A percentile compares a stretch with the other conserved stretches of the same genome.
Evolutionary conservation across 1,284 basidiomycete genomes (phyloP).

Genomic region (Microstroma glucosiphilum): DNA sequence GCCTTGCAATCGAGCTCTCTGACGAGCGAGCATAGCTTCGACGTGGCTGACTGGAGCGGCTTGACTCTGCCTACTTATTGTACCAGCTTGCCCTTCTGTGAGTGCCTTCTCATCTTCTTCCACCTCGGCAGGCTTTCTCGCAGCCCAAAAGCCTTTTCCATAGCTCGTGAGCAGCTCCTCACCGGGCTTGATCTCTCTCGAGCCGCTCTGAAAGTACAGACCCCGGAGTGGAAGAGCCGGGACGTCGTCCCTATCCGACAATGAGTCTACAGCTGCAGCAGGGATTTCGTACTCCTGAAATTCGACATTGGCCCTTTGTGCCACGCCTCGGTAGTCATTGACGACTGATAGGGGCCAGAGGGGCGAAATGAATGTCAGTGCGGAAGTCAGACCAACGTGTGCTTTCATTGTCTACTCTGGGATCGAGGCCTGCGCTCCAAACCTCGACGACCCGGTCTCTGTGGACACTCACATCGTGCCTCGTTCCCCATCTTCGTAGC

Average conservation of each 20-base stretch:
- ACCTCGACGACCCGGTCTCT: no score
- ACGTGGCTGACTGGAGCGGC: not conserved
- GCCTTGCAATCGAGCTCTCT: not conserved
- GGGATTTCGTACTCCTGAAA: constrained; percentile 24
- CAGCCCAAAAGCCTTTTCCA: constrained; percentile 80
- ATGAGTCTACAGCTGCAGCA: not conserved
- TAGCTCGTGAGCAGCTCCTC: constrained; percentile 83
- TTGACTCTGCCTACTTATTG: not conserved
- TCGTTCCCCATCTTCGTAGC: constrained; percentile 73
- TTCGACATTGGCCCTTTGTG: constrained; percentile 26
- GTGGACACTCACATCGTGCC: constrained; percentile 45
- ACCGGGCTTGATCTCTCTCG: constrained; percentile 64
- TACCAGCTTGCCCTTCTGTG: no score
- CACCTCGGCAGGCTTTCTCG: not conserved
- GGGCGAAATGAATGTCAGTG: constrained; percentile 1
- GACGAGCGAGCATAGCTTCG: not conserved
- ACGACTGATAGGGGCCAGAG: constrained; percentile 18
- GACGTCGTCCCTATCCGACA: not conserved
- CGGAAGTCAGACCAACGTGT: no score
- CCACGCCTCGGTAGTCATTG: constrained; percentile 42
- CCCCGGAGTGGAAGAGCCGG: constrained; percentile 2
- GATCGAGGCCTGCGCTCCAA: no score
- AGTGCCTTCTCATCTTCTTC: not conserved
- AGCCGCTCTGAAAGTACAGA: constrained; percentile 47
- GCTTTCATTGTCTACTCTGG: not conserved